Base-by-base conservation (phyloP, 208 protist species). In the Angomonas deanei region DNA sequence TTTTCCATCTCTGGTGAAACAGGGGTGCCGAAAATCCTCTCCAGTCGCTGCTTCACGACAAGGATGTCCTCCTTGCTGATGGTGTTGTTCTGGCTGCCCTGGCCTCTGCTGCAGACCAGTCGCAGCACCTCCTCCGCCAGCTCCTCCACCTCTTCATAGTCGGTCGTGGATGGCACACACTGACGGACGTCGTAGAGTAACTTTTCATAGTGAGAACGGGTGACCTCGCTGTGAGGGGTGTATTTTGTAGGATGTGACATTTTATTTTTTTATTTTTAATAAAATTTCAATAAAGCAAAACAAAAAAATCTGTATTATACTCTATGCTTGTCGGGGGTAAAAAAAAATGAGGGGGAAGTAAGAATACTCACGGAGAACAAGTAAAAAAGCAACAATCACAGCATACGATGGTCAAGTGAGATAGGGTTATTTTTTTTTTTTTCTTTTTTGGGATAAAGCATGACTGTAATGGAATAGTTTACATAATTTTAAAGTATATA, bases 101-200 rank as follows among this genome's bases (percentile, higher is more conserved):
- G n/a, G n/a, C n/a, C n/a, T n/a, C 17, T n/a, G 1, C 1, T 63
- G 61, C 85, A 90, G 5, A 95, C 74, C 36, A 95, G 76, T 26
- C 69, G 66, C 4, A 95, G 76, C 27, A 82, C 77, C 38, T 92
- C 74, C 58, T 92, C 78, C 0, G 89, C 89, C n/a, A 95, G 72
- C 39, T 86, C 83, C 64, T 72, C 76, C 47, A 95, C 66, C n/a
- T 80, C 66, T 49, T 91, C 88, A 26, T 53, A 53, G 53, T 88
- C 74, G 30, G 84, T 66, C 17, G 86, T 80, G 21, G 89, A 86
- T 0, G 89, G 89, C 4, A 93, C 74, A 74, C 80, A 89, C 24
- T 86, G 89, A 15, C 78, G 76, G 28, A 96, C 52, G 48, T 93
- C 86, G 11, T 76, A 71, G 48, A 96, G 72, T 23, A 96, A 80